Conservation (phyloP, 331 rosid genomes). For the Ulmus americana region DNA sequence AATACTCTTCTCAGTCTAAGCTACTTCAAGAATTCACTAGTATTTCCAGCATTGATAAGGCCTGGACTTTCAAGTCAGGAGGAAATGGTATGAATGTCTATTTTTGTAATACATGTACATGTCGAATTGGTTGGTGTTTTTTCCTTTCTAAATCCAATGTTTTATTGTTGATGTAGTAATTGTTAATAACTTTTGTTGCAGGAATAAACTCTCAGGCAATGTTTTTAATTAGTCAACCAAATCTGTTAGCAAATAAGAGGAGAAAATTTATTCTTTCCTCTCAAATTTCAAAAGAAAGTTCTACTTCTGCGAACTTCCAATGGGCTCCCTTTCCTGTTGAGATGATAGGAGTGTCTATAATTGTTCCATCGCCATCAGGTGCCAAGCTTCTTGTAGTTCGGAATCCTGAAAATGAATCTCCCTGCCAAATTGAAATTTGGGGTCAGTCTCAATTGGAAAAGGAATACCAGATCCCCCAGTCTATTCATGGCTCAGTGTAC, state of each 20-base stretch:
- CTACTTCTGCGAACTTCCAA: conserved; percentile 35
- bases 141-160: conserved; percentile 3
- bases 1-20: conserved; percentile 53
- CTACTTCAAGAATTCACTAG: conserved; percentile 57
- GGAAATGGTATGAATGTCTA: conserved; percentile 32
- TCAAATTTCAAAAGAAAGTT: conserved; percentile 37
- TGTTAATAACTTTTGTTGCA: conserved; percentile 7
- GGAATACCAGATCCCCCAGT: conserved; percentile 64
- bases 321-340: conserved; percentile 86
- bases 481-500: conserved; percentile 75
- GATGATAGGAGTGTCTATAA: conserved; percentile 57
- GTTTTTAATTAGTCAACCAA: conserved; percentile 67
- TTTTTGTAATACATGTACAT: not conserved
- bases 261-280: conserved; percentile 60
- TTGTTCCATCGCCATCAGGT: conserved; percentile 87
- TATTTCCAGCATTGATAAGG: conserved; percentile 62
- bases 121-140: not conserved
- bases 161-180: conserved; percentile 1
- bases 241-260: conserved; percentile 63
- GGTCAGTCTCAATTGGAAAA: conserved; percentile 46
- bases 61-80: conserved; percentile 62
- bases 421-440: conserved; percentile 68
- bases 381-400: conserved; percentile 61
- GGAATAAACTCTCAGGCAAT: conserved; percentile 44
- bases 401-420: conserved; percentile 62